Conservation (phyloP, 257 asterid species). For the Petrea volubilis region DNA sequence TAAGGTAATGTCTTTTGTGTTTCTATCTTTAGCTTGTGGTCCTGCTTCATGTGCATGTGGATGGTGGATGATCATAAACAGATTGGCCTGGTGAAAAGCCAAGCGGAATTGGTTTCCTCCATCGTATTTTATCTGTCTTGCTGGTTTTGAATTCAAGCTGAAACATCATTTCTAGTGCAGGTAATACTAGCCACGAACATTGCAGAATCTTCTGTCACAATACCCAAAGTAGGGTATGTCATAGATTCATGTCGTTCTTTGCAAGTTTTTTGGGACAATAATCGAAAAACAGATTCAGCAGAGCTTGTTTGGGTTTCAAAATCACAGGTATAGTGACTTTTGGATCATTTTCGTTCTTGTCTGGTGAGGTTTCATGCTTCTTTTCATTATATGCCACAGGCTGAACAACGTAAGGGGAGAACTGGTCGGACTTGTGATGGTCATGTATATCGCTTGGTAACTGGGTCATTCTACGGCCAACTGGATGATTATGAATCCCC, state of each 20-base stretch:
- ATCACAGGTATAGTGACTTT: slow-evolving; percentile 71
- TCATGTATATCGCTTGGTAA: slow-evolving; percentile 75
- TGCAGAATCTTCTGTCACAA: slow-evolving; percentile 98
- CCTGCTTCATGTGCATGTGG: slow-evolving; percentile 11
- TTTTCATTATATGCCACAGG: slow-evolving; percentile 46
- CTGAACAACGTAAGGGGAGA: slow-evolving; percentile 94
- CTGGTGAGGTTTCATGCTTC: slow-evolving; percentile 16
- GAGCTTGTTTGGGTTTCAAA: slow-evolving; percentile 96
- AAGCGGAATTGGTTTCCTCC: slow-evolving; percentile 12
- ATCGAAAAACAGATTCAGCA: slow-evolving; percentile 64
- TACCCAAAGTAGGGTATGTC: slow-evolving; percentile 94
- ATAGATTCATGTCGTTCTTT: slow-evolving; percentile 97
- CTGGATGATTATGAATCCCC: slow-evolving; percentile 84
- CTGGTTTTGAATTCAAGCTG: slow-evolving; percentile 16
- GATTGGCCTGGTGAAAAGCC: slow-evolving; percentile 7
- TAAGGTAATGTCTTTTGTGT: slow-evolving; percentile 52
- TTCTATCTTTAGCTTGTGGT: slow-evolving; percentile 10
- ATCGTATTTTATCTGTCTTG: background rate
- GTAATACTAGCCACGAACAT: slow-evolving; percentile 95
- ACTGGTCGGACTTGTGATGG: slow-evolving; percentile 99
- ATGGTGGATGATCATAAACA: background rate
- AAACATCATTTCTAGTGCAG: slow-evolving; percentile 41
- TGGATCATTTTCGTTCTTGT: slow-evolving; percentile 7
- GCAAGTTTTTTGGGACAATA: slow-evolving; percentile 88
- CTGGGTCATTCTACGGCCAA: slow-evolving; percentile 67